A percentile compares a stretch with the other conserved stretches of the same genome.
Conservation (phyloP, 805 yeast genomes). For the Yamadazyma sp. region DNA sequence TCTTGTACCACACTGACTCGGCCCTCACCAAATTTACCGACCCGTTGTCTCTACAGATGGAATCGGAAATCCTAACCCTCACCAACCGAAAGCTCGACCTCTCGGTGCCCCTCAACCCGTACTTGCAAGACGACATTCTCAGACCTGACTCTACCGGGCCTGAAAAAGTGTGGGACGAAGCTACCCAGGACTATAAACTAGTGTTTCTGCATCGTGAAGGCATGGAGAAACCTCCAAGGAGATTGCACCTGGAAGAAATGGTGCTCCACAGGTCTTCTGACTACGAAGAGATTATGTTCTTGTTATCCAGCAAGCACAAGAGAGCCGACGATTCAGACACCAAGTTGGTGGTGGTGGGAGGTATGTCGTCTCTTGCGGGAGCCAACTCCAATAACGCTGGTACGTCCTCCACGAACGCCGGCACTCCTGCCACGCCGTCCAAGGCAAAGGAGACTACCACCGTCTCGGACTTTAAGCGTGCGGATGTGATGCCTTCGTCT, state of each 20-base stretch:
- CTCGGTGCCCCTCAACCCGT: conserved; percentile 72
- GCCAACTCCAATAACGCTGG: conserved; percentile 24
- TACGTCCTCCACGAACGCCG: conserved; percentile 16
- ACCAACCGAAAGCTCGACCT: conserved; percentile 78
- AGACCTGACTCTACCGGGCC: conserved; percentile 52
- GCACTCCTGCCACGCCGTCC: conserved; percentile 19
- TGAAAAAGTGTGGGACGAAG: conserved; percentile 42
- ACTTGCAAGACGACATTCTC: conserved; percentile 43
- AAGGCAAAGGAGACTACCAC: conserved; percentile 13
- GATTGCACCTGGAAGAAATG: conserved; percentile 43
- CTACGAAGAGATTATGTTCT: conserved; percentile 84
- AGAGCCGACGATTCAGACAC: conserved; percentile 40
- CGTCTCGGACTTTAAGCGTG: conserved; percentile 13
- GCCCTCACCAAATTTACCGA: conserved; percentile 77
- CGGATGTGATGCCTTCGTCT: conserved; percentile 8
- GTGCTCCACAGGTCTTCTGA: conserved; percentile 68
- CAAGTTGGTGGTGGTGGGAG: conserved; percentile 39
- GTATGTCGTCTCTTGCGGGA: conserved; percentile 24
- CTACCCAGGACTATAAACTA: conserved; percentile 31
- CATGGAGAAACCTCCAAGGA: conserved; percentile 30
- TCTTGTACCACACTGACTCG: conserved; percentile 78
- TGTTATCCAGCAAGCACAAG: conserved; percentile 40
- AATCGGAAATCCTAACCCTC: conserved; percentile 78
- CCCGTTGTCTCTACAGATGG: conserved; percentile 74
- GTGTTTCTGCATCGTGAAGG: conserved; percentile 33